phyloP scores from a whole-genome alignment of 306 rosid genomes.

The Rosa lucieae region DNA sequence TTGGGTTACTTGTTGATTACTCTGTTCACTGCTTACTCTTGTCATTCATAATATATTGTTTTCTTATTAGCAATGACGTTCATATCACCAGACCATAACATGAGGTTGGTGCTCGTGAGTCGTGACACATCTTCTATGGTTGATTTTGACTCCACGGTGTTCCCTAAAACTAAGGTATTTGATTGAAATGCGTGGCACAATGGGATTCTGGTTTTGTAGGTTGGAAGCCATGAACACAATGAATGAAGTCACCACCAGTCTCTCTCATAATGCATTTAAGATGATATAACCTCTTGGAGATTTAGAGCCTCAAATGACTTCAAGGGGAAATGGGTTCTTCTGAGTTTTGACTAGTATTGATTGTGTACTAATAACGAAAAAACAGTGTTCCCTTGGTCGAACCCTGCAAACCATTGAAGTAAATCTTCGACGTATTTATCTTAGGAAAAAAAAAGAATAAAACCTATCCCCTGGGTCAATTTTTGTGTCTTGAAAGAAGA shows the following conservation, averaged over 20 bases:
- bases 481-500: not conserved
- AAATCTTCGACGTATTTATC: too few relatives aligned
- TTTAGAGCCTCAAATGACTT: not conserved
- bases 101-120: constrained; percentile 7
- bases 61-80: not conserved
- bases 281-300: not conserved
- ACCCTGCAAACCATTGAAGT: too few relatives aligned
- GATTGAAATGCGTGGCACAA: constrained; percentile 29
- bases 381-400: too few relatives aligned
- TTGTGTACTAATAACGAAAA: too few relatives aligned
- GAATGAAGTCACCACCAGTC: constrained; percentile 16
- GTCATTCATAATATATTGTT: not conserved
- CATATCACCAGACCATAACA: not conserved
- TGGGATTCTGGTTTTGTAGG: constrained; percentile 7
- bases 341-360: not conserved
- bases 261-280: not conserved
- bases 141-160: constrained; percentile 14
- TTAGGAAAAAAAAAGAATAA: too few relatives aligned
- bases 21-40: not conserved
- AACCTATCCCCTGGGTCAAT: too few relatives aligned
- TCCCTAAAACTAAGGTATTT: constrained; percentile 10
- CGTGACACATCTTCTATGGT: not conserved
- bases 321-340: not conserved
- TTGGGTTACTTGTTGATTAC: not conserved
- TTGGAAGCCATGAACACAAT: not conserved